Conservation (phyloP, 2,329 filamentous ascomycete species). For the Tricladium varicosporioides region DNA sequence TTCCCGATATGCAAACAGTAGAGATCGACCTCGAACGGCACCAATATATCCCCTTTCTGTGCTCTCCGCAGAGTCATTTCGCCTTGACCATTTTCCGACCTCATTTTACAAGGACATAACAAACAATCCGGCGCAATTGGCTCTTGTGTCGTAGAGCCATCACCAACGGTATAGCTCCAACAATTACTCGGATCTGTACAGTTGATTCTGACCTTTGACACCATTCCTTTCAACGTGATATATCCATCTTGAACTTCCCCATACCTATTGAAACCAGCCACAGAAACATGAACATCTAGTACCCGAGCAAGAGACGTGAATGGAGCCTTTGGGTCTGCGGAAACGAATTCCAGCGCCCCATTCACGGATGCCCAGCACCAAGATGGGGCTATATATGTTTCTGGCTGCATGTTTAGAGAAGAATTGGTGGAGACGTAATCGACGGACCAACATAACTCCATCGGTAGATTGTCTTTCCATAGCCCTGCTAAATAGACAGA, state of each 20-base stretch:
- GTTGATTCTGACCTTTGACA: conserved; percentile 5
- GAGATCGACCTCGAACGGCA: conserved; percentile 4
- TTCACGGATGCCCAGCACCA: conserved; percentile 9
- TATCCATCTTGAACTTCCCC: conserved; percentile 5
- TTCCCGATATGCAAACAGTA: conserved; percentile 5
- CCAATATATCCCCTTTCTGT: conserved; percentile 4
- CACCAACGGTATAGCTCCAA: conserved; percentile 4
- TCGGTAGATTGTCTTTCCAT: conserved; percentile 6
- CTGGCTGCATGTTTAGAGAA: background rate
- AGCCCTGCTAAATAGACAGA: conserved; percentile 7
- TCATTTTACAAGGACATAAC: conserved; percentile 1
- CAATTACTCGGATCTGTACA: conserved; percentile 6
- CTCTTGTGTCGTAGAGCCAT: conserved; percentile 5
- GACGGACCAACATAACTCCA: conserved; percentile 3
- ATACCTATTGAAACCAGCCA: conserved; percentile 5
- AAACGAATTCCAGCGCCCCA: background rate
- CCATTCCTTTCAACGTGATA: conserved; percentile 5
- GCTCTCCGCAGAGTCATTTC: conserved; percentile 3
- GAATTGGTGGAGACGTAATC: background rate
- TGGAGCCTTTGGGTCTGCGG: conserved; percentile 1
- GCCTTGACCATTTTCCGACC: background rate
- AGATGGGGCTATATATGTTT: conserved; percentile 5
- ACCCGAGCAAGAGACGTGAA: conserved; percentile 2
- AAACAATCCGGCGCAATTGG: conserved; percentile 4
- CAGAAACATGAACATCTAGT: conserved; percentile 5